phyloP scores from a whole-genome alignment of 768 basidiomycete species.

The Boletus huronensis region DNA sequence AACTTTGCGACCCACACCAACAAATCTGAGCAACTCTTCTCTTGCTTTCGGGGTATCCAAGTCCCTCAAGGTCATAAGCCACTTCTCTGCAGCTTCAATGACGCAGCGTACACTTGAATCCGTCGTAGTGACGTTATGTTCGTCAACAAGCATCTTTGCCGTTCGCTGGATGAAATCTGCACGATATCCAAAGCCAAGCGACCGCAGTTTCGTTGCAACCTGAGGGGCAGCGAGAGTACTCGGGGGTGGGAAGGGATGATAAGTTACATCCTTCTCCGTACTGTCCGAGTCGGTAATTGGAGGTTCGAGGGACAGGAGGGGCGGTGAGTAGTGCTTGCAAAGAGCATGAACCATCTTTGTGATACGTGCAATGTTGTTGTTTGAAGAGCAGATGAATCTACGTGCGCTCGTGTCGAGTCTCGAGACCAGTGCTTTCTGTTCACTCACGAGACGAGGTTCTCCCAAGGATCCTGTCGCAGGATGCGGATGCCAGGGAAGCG shows the following conservation, averaged over 20 bases:
- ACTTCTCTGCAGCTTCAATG: conserved; percentile 53
- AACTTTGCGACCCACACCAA: conserved; percentile 94
- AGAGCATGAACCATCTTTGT: conserved; percentile 89
- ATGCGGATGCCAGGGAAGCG: conserved; percentile 82
- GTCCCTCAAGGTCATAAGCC: conserved; percentile 54
- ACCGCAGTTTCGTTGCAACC: conserved; percentile 63
- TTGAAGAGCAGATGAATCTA: conserved; percentile 97
- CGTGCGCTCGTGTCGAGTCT: conserved; percentile 8
- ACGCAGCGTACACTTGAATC: not conserved
- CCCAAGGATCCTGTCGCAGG: conserved; percentile 92
- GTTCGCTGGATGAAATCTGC: conserved; percentile 86
- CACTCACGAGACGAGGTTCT: conserved; percentile 88
- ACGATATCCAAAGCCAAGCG: conserved; percentile 93
- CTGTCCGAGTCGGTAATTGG: conserved; percentile 30
- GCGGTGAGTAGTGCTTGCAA: conserved; percentile 70
- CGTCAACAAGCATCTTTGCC: conserved; percentile 69
- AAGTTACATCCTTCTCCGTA: conserved; percentile 36
- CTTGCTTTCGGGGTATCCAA: conserved; percentile 57
- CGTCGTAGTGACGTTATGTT: conserved; percentile 34
- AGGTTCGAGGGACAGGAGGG: conserved; percentile 51
- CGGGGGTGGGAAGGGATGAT: conserved; percentile 85
- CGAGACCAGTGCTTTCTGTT: conserved; percentile 1
- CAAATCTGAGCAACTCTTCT: conserved; percentile 71
- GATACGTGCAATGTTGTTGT: conserved; percentile 94
- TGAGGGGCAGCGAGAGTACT: conserved; percentile 55